Percentiles rank a stretch among this genome's conserved stretches.
These are phyloP conservation scores for Nemania sp. DNA, from an alignment of 2,329 filamentous ascomycete species.

Conservation along the genomic window DNA sequence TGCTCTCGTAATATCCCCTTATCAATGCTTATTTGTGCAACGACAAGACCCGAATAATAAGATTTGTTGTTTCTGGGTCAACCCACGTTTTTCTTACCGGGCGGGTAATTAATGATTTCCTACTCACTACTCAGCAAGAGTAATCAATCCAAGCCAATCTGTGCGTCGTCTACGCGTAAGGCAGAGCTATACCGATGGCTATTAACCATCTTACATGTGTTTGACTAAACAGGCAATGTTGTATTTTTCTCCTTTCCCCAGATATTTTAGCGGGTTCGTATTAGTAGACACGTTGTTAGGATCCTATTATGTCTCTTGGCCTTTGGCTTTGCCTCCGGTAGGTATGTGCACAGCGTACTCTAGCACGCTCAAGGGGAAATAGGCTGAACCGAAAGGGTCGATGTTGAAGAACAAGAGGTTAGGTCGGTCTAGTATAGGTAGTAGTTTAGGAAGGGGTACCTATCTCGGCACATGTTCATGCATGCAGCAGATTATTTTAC, in stretches of 20 bases:
- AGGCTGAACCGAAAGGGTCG: neutral
- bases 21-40: neutral
- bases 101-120: neutral
- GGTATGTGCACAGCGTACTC: neutral
- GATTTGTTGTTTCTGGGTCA: neutral
- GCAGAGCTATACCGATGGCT: neutral
- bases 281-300: neutral
- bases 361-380: neutral
- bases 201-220: constrained; percentile 1
- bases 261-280: neutral
- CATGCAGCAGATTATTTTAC: constrained; percentile 28
- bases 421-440: constrained; percentile 1
- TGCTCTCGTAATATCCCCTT: neutral
- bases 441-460: constrained; percentile 4
- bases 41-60: neutral
- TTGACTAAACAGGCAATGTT: neutral
- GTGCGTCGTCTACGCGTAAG: neutral
- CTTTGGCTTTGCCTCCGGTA: neutral
- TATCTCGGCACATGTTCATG: constrained; percentile 37
- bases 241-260: neutral
- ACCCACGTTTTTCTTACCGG: neutral
- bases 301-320: neutral
- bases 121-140: constrained; percentile 1
- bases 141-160: neutral
- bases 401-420: neutral